Conservation (phyloP, 225 moss, liverwort and hornwort genomes). For the Bryoerythrophyllum caledonicum region DNA sequence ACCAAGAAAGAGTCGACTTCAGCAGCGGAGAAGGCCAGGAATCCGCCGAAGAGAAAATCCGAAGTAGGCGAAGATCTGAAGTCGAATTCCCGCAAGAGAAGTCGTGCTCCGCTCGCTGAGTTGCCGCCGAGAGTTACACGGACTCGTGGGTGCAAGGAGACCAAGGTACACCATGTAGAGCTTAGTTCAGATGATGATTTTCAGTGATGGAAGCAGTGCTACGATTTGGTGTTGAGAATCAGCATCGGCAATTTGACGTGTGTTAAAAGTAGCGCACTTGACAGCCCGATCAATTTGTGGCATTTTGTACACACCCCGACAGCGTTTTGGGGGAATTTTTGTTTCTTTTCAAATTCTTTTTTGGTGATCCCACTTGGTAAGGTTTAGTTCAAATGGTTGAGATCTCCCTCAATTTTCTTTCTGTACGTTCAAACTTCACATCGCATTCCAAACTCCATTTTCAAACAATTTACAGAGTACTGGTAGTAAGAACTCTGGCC, state of each 20-base stretch:
- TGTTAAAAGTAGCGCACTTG: slow-evolving; percentile 18
- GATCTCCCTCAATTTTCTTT: no score
- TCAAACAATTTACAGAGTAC: no score
- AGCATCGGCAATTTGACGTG: slow-evolving; percentile 21
- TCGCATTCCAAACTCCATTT: no score
- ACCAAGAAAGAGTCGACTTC: slow-evolving; percentile 10
- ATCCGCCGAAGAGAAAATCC: slow-evolving; percentile 30
- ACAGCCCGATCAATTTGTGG: slow-evolving; percentile 15
- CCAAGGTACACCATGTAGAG: slow-evolving; percentile 33
- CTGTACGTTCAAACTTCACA: no score
- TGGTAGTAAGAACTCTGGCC: no score
- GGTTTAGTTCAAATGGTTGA: background rate
- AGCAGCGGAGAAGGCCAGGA: slow-evolving; percentile 24
- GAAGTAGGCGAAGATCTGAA: slow-evolving; percentile 31
- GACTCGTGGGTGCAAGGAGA: slow-evolving; percentile 51
- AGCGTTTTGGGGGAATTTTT: background rate
- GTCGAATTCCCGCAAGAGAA: slow-evolving; percentile 36
- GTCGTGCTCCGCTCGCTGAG: slow-evolving; percentile 39
- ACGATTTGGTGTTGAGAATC: slow-evolving; percentile 37
- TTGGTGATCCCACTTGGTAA: background rate
- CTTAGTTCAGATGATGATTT: slow-evolving; percentile 60
- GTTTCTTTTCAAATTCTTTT: background rate
- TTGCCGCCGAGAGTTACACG: slow-evolving; percentile 47
- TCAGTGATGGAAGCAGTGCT: slow-evolving; percentile 23
- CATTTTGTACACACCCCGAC: slow-evolving; percentile 3